Base-by-base conservation (phyloP, 169 alveolate species). In the Plasmodium falciparum region DNA sequence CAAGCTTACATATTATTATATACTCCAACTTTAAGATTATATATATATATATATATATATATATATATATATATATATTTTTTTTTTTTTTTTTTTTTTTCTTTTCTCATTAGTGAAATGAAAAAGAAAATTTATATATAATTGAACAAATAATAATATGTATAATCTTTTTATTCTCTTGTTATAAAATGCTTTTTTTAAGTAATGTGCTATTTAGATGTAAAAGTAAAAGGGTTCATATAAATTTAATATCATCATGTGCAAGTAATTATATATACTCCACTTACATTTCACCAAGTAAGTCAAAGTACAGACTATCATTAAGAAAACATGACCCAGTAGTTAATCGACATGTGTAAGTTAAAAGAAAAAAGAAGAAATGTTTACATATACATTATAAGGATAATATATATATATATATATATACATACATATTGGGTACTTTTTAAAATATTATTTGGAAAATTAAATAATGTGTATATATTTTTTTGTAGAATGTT, bases 321-420 rank as follows among this genome's bases (percentile, higher is more conserved):
- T 90, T 95, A 33, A 88, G 97, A 61, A 95, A 95, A 65, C 93
- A 95, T 71, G 97, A 95, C 83, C 97, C 97, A 13, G 90, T 94
- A 17, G 96, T 93, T 61, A 93, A 95, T 62, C 93, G 89, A 22
- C 97, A 95, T 62, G 97, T 95, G 97, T 95, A 49, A 86, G 97
- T 26, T 12, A 12, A 66, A n/a, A 6, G 12, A 15, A 11, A 26
- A 17, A 20, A 11, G 70, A 13, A 61, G 11, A n/a, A 11, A 61
- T 20, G 2, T 61, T 11, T 61, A 61, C 47, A 61, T 17, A 26
- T 0, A 26, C 47, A 39, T 6, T 5, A 39, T 39, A 39, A 39
- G 47, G 47, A 39, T 39, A 33, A 5, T 5, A 61, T 61, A 9
- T 61, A 15, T 11, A 26, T 61, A 20, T 26, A 62, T 62, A 6